These are phyloP conservation scores for Protomyces arabidopsidicola DNA, from an alignment of 1,139 yeast species.

Conservation along the genomic window DNA sequence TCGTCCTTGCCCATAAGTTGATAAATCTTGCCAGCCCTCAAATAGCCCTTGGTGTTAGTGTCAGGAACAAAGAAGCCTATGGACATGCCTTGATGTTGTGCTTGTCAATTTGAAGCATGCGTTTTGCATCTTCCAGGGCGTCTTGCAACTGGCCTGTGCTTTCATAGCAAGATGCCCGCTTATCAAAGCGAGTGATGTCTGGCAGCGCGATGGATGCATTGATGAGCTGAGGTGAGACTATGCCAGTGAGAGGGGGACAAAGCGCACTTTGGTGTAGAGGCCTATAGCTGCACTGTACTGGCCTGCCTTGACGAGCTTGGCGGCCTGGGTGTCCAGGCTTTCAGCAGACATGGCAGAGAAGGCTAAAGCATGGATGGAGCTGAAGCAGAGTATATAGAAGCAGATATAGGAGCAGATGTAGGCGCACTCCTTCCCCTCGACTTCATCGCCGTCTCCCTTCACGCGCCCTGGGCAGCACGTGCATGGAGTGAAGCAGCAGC, in stretches of 20 bases:
- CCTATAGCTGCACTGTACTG: neutral
- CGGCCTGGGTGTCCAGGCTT: neutral
- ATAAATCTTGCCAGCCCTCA: constrained; percentile 16
- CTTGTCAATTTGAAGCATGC: constrained; percentile 11
- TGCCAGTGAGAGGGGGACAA: neutral
- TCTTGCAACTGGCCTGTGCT: neutral
- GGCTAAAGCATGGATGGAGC: too few relatives aligned
- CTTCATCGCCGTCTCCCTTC: too few relatives aligned
- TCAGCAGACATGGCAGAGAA: neutral
- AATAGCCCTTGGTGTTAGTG: constrained; percentile 7
- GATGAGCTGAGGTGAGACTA: neutral
- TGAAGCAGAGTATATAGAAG: too few relatives aligned
- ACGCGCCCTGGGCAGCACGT: too few relatives aligned
- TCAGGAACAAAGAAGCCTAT: too few relatives aligned
- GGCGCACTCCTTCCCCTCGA: too few relatives aligned
- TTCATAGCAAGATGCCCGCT: constrained; percentile 4
- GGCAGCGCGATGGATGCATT: constrained; percentile 1
- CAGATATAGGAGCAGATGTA: too few relatives aligned
- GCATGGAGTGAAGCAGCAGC: too few relatives aligned
- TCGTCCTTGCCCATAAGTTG: constrained; percentile 9
- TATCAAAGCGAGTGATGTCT: neutral
- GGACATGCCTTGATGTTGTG: constrained; percentile 3
- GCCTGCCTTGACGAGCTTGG: neutral
- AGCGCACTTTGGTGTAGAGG: constrained; percentile 2
- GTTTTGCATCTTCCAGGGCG: constrained; percentile 12